Conservation (phyloP, 257 asterid genomes). For the Salvia rosmarinus region DNA sequence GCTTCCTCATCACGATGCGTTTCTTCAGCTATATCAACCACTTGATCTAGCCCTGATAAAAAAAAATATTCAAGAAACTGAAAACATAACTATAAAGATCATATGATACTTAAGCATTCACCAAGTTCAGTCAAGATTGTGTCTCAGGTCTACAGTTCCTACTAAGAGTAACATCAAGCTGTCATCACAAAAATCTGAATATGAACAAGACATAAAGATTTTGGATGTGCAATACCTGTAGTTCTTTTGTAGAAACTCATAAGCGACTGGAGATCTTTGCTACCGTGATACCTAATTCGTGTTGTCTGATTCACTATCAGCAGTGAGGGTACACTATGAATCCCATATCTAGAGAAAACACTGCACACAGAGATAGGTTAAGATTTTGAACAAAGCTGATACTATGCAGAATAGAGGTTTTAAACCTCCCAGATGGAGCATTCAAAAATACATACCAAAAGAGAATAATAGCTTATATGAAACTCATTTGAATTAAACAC, state of each 20-base stretch:
- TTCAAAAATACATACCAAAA: background rate
- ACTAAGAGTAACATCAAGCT: background rate
- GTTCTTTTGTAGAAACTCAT: conserved; percentile 59
- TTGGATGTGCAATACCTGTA: conserved; percentile 54
- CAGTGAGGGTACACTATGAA: conserved; percentile 82
- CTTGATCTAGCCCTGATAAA: conserved; percentile 50
- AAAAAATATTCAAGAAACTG: conserved; percentile 14
- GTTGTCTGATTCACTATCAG: conserved; percentile 63
- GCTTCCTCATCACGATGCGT: conserved; percentile 27
- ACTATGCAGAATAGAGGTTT: conserved; percentile 15
- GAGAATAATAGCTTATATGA: background rate
- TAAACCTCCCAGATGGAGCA: background rate
- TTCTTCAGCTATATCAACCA: conserved; percentile 44
- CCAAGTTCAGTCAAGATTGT: conserved; percentile 16
- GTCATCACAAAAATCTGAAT: conserved; percentile 17
- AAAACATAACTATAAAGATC: background rate
- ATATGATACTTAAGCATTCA: background rate
- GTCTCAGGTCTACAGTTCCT: background rate
- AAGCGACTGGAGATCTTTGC: conserved; percentile 64
- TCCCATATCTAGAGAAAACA: conserved; percentile 75
- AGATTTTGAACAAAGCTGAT: conserved; percentile 24
- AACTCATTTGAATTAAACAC: background rate
- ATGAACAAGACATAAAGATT: conserved; percentile 13
- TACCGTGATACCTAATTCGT: conserved; percentile 52
- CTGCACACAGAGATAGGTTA: conserved; percentile 46